Evolutionary conservation across 169 alveolate species (phyloP).

Genomic region (Amoebophrya sp.): DNA sequence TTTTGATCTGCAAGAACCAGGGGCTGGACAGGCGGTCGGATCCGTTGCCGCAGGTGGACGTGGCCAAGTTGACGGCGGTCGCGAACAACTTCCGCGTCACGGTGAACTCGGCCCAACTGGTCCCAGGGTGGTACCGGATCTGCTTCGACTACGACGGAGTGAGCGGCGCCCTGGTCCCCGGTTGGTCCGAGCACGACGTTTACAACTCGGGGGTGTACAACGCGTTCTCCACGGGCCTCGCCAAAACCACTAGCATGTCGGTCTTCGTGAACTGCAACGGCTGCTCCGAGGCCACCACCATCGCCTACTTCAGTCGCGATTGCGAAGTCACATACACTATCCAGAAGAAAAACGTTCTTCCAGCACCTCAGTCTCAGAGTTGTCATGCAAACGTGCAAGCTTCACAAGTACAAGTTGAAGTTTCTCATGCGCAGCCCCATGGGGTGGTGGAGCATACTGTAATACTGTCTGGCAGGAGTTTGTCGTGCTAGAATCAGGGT

Average conservation of each 20-base stretch:
- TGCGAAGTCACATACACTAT: neutral
- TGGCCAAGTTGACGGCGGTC: neutral
- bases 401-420: too few species aligned
- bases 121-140: neutral
- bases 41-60: neutral
- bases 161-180: neutral
- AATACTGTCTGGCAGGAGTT: too few species aligned
- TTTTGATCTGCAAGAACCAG: neutral
- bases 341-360: too few species aligned
- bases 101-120: neutral
- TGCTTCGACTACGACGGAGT: neutral
- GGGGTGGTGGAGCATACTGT: too few species aligned
- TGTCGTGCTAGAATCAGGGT: too few species aligned
- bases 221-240: neutral
- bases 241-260: neutral
- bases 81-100: neutral
- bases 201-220: neutral
- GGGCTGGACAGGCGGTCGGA: neutral
- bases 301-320: neutral
- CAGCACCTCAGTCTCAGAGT: too few species aligned
- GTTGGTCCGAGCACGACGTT: neutral
- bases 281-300: neutral
- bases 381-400: too few species aligned
- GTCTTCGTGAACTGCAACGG: neutral
- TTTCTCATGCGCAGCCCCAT: too few species aligned